Base-by-base conservation (phyloP, 73 alveolate species). In the Paraurostyla sp. region DNA sequence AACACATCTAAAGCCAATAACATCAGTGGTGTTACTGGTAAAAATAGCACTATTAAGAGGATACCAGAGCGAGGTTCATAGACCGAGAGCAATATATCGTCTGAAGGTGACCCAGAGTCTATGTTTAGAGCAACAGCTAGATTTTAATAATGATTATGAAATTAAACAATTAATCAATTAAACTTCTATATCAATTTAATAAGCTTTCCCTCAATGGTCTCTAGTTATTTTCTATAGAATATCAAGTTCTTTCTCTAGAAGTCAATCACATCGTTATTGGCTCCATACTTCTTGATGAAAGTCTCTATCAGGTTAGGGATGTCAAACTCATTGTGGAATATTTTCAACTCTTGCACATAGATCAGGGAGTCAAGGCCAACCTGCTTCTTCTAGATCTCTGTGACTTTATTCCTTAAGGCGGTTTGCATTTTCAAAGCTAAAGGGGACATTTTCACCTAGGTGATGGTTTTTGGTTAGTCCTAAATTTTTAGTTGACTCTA, bases 121-220 rank as follows among this genome's bases (percentile, higher is more conserved):
- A 73, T 73, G 86, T 73, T 73, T 45, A 42, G 86, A 45, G 86
- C 86, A 13, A 73, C 86, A 73, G 86, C 71, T 0, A 73, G 71
- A 48, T 73, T 73, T 73, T 48, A 49, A 73, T 48, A 49, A 27
- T 73, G 71, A 48, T 18, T 68, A 62, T 9, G 11, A 11, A 11
- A 52, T 11, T 15, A 62, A 30, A 62, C 27, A 6, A 22, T 41
- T 16, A 27, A 9, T 73, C 86, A 73, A 48, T 73, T 73, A 49
- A 73, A 73, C 32, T 73, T 73, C 52, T 73, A 49, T 1, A 73
- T 73, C 2, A 73, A 50, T 49, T 73, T 73, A 2, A 73, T 73
- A 6, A 73, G 52, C 29, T 73, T 73, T 46, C 46, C 16, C 46
- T 73, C 86, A 23, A 73, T 73, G 40, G 33, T 48, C 9, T 73